phyloP scores from a whole-genome alignment of 305 asterid genomes.

The Fraxinus angustifolia region DNA sequence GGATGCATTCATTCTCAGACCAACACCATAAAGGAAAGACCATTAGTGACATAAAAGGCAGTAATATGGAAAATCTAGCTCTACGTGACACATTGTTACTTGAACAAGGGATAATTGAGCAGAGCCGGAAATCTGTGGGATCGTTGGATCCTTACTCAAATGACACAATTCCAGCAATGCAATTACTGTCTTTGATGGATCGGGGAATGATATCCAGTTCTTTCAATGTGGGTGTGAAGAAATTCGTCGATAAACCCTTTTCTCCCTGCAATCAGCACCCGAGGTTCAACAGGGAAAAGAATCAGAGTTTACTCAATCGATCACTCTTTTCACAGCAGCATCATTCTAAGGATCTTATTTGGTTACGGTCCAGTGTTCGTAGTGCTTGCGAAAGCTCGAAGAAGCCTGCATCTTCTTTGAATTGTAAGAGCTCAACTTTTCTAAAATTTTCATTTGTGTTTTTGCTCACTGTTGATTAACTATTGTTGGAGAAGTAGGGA shows the following conservation, averaged over 20 bases:
- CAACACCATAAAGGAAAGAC: conserved; percentile 43
- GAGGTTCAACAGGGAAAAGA: conserved; percentile 27
- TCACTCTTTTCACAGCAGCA: conserved; percentile 26
- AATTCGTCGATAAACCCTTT: conserved; percentile 37
- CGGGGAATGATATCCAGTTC: conserved; percentile 36
- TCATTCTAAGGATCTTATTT: conserved; percentile 29
- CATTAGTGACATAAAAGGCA: conserved; percentile 34
- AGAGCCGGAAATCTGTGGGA: conserved; percentile 25
- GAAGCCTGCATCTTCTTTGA: conserved; percentile 25
- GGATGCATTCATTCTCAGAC: conserved; percentile 29
- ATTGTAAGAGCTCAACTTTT: background rate
- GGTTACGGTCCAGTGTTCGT: conserved; percentile 18
- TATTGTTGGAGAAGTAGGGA: background rate
- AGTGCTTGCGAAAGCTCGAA: conserved; percentile 32
- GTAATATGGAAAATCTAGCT: background rate
- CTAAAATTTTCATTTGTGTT: background rate
- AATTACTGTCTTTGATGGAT: conserved; percentile 75
- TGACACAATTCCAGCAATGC: conserved; percentile 79
- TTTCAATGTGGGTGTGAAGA: conserved; percentile 34
- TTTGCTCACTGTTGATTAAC: background rate
- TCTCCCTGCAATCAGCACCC: conserved; percentile 47
- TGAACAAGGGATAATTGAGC: conserved; percentile 27
- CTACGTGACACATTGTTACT: conserved; percentile 22
- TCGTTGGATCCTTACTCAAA: conserved; percentile 50
- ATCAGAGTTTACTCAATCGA: conserved; percentile 23